These are phyloP conservation scores for Aspergillus cavernicola DNA, from an alignment of 495 filamentous ascomycete genomes.

Conservation along the genomic window DNA sequence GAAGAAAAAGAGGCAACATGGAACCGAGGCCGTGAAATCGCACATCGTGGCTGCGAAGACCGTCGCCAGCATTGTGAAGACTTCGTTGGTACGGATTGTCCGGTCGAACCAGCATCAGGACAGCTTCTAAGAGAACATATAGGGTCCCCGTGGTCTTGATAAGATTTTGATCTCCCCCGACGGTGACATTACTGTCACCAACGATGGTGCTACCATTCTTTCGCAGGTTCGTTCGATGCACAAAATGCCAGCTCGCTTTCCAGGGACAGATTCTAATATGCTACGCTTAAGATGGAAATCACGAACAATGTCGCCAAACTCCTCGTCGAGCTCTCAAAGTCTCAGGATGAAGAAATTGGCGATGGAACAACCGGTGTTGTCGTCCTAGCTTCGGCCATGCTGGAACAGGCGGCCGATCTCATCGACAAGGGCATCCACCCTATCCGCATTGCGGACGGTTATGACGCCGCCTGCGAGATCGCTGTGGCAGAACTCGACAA, in stretches of 20 bases:
- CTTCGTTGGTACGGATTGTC: constrained; percentile 62
- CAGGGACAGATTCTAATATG: constrained; percentile 17
- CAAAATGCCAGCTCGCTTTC: neutral
- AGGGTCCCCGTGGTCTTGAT: constrained; percentile 93
- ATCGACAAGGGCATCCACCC: constrained; percentile 99
- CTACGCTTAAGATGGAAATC: constrained; percentile 78
- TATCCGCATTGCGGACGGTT: constrained; percentile 96
- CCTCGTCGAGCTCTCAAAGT: constrained; percentile 96
- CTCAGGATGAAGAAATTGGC: constrained; percentile 98
- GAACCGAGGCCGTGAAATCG: constrained; percentile 93
- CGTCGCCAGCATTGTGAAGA: constrained; percentile 95
- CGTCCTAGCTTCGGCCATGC: constrained; percentile 87
- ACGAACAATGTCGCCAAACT: constrained; percentile 97
- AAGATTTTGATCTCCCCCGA: constrained; percentile 99
- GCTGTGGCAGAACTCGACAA: constrained; percentile 86
- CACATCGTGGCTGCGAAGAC: constrained; percentile 96
- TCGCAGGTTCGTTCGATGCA: constrained; percentile 56
- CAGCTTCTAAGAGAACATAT: constrained; percentile 20
- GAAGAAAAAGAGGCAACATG: constrained; percentile 95
- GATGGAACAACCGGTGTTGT: constrained; percentile 98
- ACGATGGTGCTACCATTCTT: constrained; percentile 97
- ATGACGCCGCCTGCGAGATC: constrained; percentile 95
- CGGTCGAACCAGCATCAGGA: neutral
- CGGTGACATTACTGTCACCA: constrained; percentile 98
- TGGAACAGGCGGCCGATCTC: constrained; percentile 96